Evolutionary conservation across 1,139 yeast species (phyloP), one percentile per base, ranked within the genome.

Genomic region (Blastobotrys arbuscula): DNA sequence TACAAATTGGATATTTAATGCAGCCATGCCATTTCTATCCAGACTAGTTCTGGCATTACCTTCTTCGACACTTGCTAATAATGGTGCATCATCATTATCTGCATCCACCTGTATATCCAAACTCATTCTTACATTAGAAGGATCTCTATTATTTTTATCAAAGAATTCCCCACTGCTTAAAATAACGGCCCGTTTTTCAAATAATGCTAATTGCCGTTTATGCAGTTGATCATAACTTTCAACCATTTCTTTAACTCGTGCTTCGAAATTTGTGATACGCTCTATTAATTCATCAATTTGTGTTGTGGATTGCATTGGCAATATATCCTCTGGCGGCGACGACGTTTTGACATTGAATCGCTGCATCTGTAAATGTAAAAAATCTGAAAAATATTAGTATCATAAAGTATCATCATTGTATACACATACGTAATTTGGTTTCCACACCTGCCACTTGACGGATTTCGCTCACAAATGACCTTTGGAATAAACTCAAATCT

Each of bases 381-480:
- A 39, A 21, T 39, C 47, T 44, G 15, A 3, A 7, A 24, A 21
- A 15, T n/a, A 16, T 15, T 19, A 16, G 16, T 35, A 39, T 16
- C 23, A 23, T 13, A 20, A 24, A 15, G 31, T 38, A 12, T 21
- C 42, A 26, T 12, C n/a, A 8, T 21, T n/a, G 6, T 19, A 4
- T 9, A 18, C 5, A 43, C 47, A 21, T 44, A 44, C 47, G 9
- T 26, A 45, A 7, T 36, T 45, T 45, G 3, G 43, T 21, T 62
- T 82, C 78, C 3, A 77, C 75, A 55, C 80, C 77, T 59, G 82
- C 86, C 46, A 79, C 65, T 46, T 76, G 73, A 56, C 96, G 76
- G 50, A 89, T 79, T 59, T 94, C 97, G 57, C 76, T 76, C 44
- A 92, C 89, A 64, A 84, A 92, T 0, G 95, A 80, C 54, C 98